Evolutionary conservation across 305 asterid genomes (phyloP), one percentile per base, ranked within the genome.

Genomic region (Rubia peregrina): DNA sequence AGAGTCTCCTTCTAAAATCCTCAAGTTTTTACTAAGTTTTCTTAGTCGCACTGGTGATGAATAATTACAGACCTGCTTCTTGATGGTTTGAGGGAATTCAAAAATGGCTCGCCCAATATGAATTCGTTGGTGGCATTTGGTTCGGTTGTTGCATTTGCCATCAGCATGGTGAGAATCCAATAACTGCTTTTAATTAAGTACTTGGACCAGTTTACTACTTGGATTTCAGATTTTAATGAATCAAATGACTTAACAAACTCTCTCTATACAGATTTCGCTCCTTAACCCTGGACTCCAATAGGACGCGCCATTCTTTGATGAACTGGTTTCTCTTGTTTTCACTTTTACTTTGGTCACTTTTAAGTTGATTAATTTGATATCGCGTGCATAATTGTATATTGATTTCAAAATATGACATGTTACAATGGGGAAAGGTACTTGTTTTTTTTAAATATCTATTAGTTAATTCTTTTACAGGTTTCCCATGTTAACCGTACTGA

Each of bases 71-170:
- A 88, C 80, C 81, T 94, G 86, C 96, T 91, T 75, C 83, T 87
- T 82, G 98, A 94, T 74, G 98, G 98, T 61, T 71, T 91, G 61
- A 81, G 75, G 79, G 96, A 98, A 73, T 85, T 94, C 70, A 71
- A 81, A 68, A 94, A 94, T 83, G 95, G 96, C 62, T 91, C 96
- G 5, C 99, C 99, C 65, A 94, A 94, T 84, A 91, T 89, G 96
- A 94, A 94, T 85, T 94, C 99, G 43, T 97, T 94, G 64, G 98
- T 91, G 68, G 97, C 96, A 77, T 91, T 94, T 81, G 98, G 98
- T 75, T 86, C 97, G 19, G 76, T 91, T 71, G 98, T 96, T 77
- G 95, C 96, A 75, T 91, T 93, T 86, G 90, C 87, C 77, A 91
- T 94, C 70, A 91, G 98, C 86, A 82, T 88, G 81, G 98, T 94